Conservation (phyloP, 2,329 filamentous ascomycete genomes). For the Pseudocercospora fijiensis region DNA sequence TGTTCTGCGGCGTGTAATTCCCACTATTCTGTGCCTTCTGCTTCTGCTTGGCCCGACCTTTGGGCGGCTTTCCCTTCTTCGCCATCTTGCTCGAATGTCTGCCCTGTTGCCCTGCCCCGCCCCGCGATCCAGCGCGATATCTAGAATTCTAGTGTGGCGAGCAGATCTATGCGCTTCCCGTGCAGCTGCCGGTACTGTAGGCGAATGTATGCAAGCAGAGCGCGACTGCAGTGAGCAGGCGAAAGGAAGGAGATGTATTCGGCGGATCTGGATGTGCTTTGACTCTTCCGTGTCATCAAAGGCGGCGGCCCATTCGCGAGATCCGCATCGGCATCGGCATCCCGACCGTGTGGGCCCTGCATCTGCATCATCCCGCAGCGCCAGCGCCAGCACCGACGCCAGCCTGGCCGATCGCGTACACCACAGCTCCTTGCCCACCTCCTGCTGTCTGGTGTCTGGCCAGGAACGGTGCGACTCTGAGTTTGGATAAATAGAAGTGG, state of each 20-base stretch:
- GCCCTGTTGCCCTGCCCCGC: not conserved
- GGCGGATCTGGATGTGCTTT: slow-evolving; percentile 5
- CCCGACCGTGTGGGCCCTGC: not conserved
- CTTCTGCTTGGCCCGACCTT: slow-evolving; percentile 31
- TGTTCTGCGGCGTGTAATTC: slow-evolving; percentile 14
- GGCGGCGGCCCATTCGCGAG: not conserved
- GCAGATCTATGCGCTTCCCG: slow-evolving; percentile 1
- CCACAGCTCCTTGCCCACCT: slow-evolving; percentile 1
- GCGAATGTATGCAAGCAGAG: slow-evolving; percentile 12
- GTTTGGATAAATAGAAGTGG: not conserved
- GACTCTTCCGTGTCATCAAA: slow-evolving; percentile 6
- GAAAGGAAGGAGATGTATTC: not conserved
- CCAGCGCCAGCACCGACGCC: not conserved
- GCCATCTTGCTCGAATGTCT: slow-evolving; percentile 16
- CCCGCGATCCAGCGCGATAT: not conserved
- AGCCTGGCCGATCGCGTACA: not conserved
- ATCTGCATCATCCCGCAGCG: slow-evolving; percentile 9
- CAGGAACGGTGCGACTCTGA: slow-evolving; percentile 3
- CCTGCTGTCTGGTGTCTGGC: not conserved
- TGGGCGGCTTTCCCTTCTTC: slow-evolving; percentile 29
- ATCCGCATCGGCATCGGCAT: not conserved
- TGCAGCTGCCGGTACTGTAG: not conserved
- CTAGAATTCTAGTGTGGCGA: not conserved
- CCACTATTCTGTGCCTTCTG: slow-evolving; percentile 27
- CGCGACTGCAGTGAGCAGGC: slow-evolving; percentile 18